Conservation (phyloP, 495 filamentous ascomycete species). For the Patellaria atrata region DNA sequence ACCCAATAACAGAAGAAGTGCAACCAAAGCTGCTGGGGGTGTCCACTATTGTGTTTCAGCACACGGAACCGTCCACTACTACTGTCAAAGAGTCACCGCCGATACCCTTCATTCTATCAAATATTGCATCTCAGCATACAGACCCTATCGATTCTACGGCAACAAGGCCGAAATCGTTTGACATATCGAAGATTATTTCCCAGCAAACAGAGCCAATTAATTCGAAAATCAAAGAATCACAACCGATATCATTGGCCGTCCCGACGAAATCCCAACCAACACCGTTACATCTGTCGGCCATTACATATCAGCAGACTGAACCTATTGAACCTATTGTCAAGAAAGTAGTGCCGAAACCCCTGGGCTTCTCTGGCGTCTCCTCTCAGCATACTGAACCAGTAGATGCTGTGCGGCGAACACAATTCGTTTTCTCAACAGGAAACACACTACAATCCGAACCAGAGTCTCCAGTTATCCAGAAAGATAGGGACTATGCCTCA, state of each 20-base stretch:
- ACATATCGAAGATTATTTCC: not conserved
- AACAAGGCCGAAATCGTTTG: not conserved
- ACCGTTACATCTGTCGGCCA: constrained; percentile 3
- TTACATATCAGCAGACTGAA: constrained; percentile 10
- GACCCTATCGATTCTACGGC: constrained; percentile 30
- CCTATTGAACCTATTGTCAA: constrained; percentile 7
- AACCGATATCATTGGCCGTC: no score
- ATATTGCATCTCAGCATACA: constrained; percentile 35
- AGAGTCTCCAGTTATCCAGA: no score
- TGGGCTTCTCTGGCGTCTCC: constrained; percentile 5
- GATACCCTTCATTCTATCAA: constrained; percentile 31
- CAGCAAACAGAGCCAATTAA: no score
- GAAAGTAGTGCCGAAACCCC: no score
- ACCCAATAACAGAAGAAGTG: no score
- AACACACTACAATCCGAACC: no score
- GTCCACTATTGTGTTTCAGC: constrained; percentile 4
- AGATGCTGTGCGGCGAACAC: no score
- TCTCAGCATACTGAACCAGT: constrained; percentile 12
- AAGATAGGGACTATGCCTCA: no score
- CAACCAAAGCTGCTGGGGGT: no score
- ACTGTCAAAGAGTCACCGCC: constrained; percentile 1
- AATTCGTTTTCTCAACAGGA: no score
- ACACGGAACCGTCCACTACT: constrained; percentile 4
- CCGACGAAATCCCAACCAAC: constrained; percentile 5
- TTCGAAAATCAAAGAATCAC: no score